These are phyloP conservation scores for Senna siamea DNA, from an alignment of 306 rosid species.

Conservation along the genomic window DNA sequence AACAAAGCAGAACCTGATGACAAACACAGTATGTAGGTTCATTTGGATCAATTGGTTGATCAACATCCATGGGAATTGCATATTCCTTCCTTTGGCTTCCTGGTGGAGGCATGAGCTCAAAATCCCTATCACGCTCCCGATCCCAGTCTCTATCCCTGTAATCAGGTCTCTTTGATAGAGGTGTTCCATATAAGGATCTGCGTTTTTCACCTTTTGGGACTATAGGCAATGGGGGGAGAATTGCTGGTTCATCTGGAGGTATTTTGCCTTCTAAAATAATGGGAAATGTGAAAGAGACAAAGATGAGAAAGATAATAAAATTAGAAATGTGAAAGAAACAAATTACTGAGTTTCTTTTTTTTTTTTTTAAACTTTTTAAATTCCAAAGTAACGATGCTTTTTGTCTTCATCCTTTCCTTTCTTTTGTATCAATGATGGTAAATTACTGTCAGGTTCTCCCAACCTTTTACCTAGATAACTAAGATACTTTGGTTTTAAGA, in stretches of 20 bases:
- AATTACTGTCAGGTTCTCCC: not conserved
- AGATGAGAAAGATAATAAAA: not conserved
- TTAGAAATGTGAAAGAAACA: not conserved
- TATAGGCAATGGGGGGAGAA: constrained; percentile 85
- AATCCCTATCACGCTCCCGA: constrained; percentile 89
- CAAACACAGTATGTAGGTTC: constrained; percentile 96
- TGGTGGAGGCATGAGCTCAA: constrained; percentile 95
- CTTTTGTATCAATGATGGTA: constrained; percentile 7
- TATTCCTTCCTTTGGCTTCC: constrained; percentile 89
- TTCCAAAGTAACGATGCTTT: not conserved
- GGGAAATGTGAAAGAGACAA: constrained; percentile 26
- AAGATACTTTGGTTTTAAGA: not conserved
- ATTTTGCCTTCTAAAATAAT: constrained; percentile 77
- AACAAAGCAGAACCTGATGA: constrained; percentile 72
- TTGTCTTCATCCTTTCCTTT: constrained; percentile 22
- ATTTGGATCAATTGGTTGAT: constrained; percentile 89
- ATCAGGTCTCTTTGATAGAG: constrained; percentile 77
- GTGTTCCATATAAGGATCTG: constrained; percentile 56
- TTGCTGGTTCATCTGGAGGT: constrained; percentile 80
- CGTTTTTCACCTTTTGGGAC: constrained; percentile 78
- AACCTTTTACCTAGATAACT: constrained; percentile 1
- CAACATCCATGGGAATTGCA: constrained; percentile 72
- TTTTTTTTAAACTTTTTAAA: not conserved
- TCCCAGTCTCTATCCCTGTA: constrained; percentile 91
- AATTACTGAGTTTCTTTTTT: not conserved